Evolutionary conservation across 352 stramenopile genomes (phyloP), one percentile per base, ranked within the genome.

Genomic region (Globisporangium barbulae): DNA sequence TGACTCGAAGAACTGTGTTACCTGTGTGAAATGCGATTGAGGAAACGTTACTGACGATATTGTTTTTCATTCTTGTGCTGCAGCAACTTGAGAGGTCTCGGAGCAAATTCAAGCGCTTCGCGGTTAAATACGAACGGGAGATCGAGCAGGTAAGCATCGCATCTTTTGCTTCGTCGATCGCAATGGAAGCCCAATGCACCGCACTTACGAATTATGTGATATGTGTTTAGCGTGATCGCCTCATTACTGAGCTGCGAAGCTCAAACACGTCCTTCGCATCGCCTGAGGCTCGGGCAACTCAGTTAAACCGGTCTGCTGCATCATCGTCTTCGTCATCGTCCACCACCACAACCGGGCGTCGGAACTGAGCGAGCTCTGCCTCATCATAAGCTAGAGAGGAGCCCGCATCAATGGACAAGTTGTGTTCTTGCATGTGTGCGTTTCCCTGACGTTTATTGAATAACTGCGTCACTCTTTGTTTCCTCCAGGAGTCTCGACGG

Each of bases 51-150:
- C 31, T 55, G 9, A 59, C 35, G 10, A 31, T 28, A 21, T 8
- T 21, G 57, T 44, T 13, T 4, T 57, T 48, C 19, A 25, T 56
- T 42, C 62, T 22, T 53, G 15, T 65, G 22, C 45, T 68, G 19
- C 58, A 94, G 86, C 81, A 90, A 82, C 57, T 94, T 45, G 86
- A 94, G 70, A 72, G 83, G 31, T 94, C 86, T 21, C 83, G 86
- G 21, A 93, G 82, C 67, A 94, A 94, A 45, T 94, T 94, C 63
- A 91, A 92, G 65, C 77, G 84, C 12, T 94, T 94, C 52, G 86
- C 83, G 0, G 86, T 81, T 5, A 93, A 93, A 59, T 94, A 94
- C 39, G 86, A 94, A 63, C 76, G 76, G 13, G 86, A 94, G 57
- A 89, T 94, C 56, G 82, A 94, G 60, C 74, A 90, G 76, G 85